A percentile compares a stretch with the other conserved stretches of the same genome.
Evolutionary conservation across 2,329 filamentous ascomycete species (phyloP).

Genomic region (Fusarium circinatum): DNA sequence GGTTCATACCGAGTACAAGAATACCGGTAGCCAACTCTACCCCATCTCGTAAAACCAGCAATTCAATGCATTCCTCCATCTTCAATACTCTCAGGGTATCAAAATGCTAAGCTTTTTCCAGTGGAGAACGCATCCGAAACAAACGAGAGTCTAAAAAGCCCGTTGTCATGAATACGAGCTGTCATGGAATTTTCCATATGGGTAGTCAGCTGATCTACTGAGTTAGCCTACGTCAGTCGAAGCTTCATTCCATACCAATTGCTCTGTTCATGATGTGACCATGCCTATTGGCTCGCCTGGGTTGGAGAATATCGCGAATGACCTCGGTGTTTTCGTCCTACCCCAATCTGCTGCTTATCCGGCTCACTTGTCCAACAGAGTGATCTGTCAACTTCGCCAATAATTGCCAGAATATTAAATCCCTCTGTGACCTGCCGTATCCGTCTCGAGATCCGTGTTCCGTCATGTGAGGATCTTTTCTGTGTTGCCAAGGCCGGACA

Average conservation of each 20-base stretch:
- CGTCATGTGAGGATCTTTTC: conserved; percentile 10
- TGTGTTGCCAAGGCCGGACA: conserved; percentile 8
- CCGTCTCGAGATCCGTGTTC: conserved; percentile 14
- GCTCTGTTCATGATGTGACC: neutral
- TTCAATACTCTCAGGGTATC: neutral
- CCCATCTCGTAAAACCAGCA: neutral
- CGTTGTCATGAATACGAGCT: conserved; percentile 7
- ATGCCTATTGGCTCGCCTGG: neutral
- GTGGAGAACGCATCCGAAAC: conserved; percentile 36
- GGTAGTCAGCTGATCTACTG: conserved; percentile 17
- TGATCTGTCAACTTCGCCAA: conserved; percentile 26
- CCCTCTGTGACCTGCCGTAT: conserved; percentile 21
- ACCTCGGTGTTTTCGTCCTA: conserved; percentile 1
- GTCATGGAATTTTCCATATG: neutral
- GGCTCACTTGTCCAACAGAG: neutral
- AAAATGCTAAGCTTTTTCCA: conserved; percentile 35
- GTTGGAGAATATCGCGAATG: neutral
- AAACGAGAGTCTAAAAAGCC: conserved; percentile 18
- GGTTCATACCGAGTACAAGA: neutral
- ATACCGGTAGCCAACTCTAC: neutral
- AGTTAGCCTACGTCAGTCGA: conserved; percentile 4
- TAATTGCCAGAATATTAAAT: conserved; percentile 14
- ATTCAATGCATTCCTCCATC: neutral
- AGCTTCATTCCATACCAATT: neutral
- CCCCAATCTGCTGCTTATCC: conserved; percentile 11